phyloP scores from a whole-genome alignment of 78 protist genomes.

The Dictyostelium purpureum region DNA sequence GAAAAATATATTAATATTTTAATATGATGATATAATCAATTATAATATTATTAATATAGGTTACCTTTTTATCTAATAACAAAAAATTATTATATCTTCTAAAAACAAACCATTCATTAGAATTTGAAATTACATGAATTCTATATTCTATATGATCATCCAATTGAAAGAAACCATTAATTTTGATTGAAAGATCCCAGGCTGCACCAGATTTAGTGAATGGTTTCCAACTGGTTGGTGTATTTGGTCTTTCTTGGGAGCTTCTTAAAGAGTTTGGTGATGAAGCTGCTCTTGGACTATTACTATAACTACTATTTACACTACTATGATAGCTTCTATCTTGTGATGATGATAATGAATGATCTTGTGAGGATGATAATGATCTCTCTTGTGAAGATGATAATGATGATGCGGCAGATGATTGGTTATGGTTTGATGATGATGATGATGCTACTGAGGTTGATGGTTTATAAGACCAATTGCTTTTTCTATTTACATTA shows the following conservation, averaged over 20 bases:
- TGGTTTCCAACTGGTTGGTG: conserved; percentile 41
- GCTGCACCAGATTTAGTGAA: conserved; percentile 35
- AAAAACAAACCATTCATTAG: conserved; percentile 45
- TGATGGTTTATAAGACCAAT: conserved; percentile 15
- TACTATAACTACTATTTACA: too few species aligned
- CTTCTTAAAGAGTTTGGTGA: neutral
- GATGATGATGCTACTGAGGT: neutral
- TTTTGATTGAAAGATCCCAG: conserved; percentile 43
- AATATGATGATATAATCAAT: too few species aligned
- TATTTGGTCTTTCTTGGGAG: neutral
- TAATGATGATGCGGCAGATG: neutral
- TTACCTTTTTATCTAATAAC: conserved; percentile 42
- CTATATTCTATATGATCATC: conserved; percentile 40
- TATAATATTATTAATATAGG: neutral
- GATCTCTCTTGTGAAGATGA: neutral
- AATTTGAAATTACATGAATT: conserved; percentile 25
- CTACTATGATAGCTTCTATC: neutral
- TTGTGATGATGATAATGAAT: neutral
- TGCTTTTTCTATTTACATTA: neutral
- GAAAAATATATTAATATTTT: neutral
- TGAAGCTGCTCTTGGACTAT: neutral
- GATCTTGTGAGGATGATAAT: conserved; percentile 6
- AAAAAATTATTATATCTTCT: conserved; percentile 72
- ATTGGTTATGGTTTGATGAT: too few species aligned
- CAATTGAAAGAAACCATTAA: conserved; percentile 20